Evolutionary conservation across 352 stramenopile species (phyloP).

Genomic region (Phytophthora agathidicida): DNA sequence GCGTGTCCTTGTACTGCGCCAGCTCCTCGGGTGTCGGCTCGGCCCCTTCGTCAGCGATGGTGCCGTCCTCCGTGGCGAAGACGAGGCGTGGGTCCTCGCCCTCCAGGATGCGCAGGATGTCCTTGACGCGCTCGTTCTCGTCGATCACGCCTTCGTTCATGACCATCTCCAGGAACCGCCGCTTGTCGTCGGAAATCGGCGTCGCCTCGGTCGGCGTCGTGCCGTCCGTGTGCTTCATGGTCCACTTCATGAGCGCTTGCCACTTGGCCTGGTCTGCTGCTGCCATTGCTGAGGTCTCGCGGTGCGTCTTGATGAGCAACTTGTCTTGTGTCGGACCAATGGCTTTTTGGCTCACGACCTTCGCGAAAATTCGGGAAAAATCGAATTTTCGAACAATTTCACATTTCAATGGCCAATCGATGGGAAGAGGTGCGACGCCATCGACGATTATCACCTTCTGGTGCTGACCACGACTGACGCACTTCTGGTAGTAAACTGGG

Average conservation of each 20-base stretch:
- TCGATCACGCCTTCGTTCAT: conserved; percentile 87
- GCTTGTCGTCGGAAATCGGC: conserved; percentile 82
- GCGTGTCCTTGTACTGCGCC: conserved; percentile 76
- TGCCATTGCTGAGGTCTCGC: too few species aligned
- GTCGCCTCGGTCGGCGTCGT: conserved; percentile 65
- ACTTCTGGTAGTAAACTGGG: too few species aligned
- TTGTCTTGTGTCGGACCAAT: too few species aligned
- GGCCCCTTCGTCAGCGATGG: conserved; percentile 39
- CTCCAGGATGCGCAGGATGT: conserved; percentile 84
- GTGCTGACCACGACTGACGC: too few species aligned
- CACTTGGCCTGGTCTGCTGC: conserved; percentile 82
- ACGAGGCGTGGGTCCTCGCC: conserved; percentile 78
- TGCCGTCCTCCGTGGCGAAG: conserved; percentile 54
- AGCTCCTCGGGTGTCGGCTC: conserved; percentile 68
- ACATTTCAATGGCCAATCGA: too few species aligned
- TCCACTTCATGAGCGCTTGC: conserved; percentile 89
- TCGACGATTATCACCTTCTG: too few species aligned
- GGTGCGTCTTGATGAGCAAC: too few species aligned
- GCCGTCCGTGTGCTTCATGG: conserved; percentile 87
- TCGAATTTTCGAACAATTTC: too few species aligned
- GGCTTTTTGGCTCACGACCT: too few species aligned
- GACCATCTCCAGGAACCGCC: conserved; percentile 80
- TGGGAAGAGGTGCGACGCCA: too few species aligned
- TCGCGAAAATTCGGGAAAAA: too few species aligned
- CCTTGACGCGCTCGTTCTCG: conserved; percentile 82